Evolutionary conservation across 164 flowering plant genomes (phyloP).

Genomic region (Protea cynaroides): DNA sequence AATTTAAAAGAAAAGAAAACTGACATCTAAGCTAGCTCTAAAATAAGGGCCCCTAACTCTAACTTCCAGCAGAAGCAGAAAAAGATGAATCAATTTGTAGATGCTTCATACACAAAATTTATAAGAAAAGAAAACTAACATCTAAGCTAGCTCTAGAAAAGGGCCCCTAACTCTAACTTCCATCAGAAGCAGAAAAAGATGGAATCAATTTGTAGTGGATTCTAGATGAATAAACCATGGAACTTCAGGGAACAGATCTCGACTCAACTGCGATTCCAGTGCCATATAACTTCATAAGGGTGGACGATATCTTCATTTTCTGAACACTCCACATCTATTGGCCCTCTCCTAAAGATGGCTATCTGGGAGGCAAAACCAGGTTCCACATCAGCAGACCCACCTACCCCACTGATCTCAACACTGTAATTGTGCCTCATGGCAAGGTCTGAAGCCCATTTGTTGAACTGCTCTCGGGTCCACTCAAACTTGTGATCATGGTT

Average conservation of each 20-base stretch:
- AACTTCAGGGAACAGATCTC: constrained; percentile 8
- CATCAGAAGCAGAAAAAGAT: too few relatives aligned
- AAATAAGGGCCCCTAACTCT: too few relatives aligned
- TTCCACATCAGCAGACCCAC: constrained; percentile 61
- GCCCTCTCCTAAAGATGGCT: constrained; percentile 61
- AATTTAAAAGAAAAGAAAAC: too few relatives aligned
- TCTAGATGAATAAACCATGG: neutral
- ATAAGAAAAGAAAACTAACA: too few relatives aligned
- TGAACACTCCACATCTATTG: constrained; percentile 1
- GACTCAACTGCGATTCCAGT: constrained; percentile 35
- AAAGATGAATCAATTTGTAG: too few relatives aligned
- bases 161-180: too few relatives aligned
- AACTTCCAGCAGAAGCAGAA: too few relatives aligned
- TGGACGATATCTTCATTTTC: constrained; percentile 11
- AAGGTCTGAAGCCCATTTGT: constrained; percentile 63
- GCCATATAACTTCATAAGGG: constrained; percentile 49
- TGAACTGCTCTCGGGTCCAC: constrained; percentile 89
- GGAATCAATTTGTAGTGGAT: too few relatives aligned
- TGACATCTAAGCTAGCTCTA: too few relatives aligned
- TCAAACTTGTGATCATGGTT: constrained; percentile 98
- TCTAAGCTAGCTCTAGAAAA: too few relatives aligned
- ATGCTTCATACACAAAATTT: too few relatives aligned
- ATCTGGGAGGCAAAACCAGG: constrained; percentile 99
- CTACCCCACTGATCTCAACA: constrained; percentile 91
- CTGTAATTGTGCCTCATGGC: constrained; percentile 59